Percentiles rank a stretch among this genome's conserved stretches.
Evolutionary conservation across 768 basidiomycete genomes (phyloP).

Genomic region (Cyathus striatus): DNA sequence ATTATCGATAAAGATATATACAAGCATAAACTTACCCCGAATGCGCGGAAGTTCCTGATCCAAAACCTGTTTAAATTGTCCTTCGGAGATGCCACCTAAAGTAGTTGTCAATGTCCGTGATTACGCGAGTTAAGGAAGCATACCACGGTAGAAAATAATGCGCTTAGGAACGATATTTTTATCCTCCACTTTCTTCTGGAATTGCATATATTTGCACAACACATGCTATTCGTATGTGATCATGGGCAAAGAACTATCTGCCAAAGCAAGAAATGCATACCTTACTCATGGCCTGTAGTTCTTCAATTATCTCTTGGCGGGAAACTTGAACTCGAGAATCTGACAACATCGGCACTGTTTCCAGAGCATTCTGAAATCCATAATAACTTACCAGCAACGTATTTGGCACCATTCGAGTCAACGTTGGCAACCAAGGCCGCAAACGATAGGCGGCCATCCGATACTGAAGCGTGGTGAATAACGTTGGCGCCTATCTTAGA

Average conservation of each 20-base stretch:
- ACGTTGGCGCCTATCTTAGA: constrained; percentile 60
- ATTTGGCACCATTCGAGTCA: constrained; percentile 67
- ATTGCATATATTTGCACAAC: constrained; percentile 47
- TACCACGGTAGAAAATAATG: constrained; percentile 68
- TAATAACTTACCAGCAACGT: constrained; percentile 40
- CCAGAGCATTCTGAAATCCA: no score
- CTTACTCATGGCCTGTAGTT: constrained; percentile 57
- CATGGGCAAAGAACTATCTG: neutral
- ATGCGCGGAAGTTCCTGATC: constrained; percentile 54
- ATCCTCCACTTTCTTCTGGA: constrained; percentile 44
- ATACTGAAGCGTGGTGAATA: constrained; percentile 77
- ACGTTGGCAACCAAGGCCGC: constrained; percentile 73
- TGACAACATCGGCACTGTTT: no score
- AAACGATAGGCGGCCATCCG: constrained; percentile 68
- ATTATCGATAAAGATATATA: neutral
- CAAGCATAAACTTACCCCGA: constrained; percentile 36
- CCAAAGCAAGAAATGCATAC: constrained; percentile 22
- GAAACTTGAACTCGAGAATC: constrained; percentile 56
- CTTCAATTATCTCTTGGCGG: constrained; percentile 66
- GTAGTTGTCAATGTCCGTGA: neutral
- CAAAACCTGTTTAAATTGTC: constrained; percentile 44
- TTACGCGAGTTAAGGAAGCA: constrained; percentile 17
- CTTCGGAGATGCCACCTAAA: constrained; percentile 47
- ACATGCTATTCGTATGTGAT: constrained; percentile 31
- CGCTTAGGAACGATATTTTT: constrained; percentile 40